A percentile compares a stretch with the other conserved stretches of the same genome.
Evolutionary conservation across 768 basidiomycete species (phyloP).

Genomic region (Amanita rimosa): DNA sequence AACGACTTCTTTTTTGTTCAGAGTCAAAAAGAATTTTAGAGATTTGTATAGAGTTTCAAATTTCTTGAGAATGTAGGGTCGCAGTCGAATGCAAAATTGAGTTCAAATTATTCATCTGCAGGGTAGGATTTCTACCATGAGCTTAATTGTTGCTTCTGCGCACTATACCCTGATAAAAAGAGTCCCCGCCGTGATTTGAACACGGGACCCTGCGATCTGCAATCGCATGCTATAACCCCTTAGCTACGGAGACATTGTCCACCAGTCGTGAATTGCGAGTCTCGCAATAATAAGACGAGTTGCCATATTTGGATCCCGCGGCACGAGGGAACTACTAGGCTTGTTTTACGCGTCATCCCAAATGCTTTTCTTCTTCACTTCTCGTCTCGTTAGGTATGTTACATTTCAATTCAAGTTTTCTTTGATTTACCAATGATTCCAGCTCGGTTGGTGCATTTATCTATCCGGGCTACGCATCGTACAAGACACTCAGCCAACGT

Average conservation of each 20-base stretch:
- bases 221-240: slow-evolving; percentile 7
- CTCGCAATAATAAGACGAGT: neutral
- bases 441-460: slow-evolving; percentile 74
- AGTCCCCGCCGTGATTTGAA: slow-evolving; percentile 7
- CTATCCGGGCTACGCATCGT: slow-evolving; percentile 94
- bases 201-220: slow-evolving; percentile 7
- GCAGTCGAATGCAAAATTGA: no score
- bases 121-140: no score
- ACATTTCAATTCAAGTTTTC: neutral
- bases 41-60: no score
- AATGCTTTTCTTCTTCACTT: slow-evolving; percentile 41
- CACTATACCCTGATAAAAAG: neutral
- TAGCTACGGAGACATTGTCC: slow-evolving; percentile 4
- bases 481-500: slow-evolving; percentile 84
- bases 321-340: no score
- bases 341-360: neutral
- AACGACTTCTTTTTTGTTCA: no score
- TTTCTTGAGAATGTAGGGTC: no score
- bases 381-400: slow-evolving; percentile 32
- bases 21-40: no score
- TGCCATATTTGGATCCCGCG: neutral
- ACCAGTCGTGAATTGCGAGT: neutral
- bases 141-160: no score
- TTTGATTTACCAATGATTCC: slow-evolving; percentile 2
- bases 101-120: no score